A percentile compares a stretch with the other conserved stretches of the same genome.
Evolutionary conservation across 106 monocot genomes (phyloP).

Genomic region (Gastrodia elata): DNA sequence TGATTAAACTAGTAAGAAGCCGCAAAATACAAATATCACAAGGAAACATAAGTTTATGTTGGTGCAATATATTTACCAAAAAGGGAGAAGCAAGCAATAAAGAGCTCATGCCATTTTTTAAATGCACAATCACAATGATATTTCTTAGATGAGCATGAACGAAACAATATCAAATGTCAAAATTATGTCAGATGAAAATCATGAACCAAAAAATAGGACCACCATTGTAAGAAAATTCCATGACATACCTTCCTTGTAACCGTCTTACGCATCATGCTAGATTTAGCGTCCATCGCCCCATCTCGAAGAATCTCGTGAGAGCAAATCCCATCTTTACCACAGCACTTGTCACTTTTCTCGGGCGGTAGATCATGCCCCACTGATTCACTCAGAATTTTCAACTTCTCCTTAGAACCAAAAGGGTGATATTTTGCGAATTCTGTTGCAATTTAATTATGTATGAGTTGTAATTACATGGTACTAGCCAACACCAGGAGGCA

Average conservation of each 20-base stretch:
- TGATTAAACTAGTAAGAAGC: neutral
- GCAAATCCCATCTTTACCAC: conserved; percentile 83
- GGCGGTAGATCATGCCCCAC: conserved; percentile 14
- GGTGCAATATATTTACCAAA: neutral
- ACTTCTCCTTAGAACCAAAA: conserved; percentile 14
- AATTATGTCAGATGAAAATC: neutral
- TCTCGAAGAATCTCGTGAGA: conserved; percentile 81
- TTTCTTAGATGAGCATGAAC: neutral
- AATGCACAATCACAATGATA: neutral
- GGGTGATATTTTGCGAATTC: conserved; percentile 15
- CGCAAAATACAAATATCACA: neutral
- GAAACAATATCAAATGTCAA: neutral
- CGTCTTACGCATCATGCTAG: conserved; percentile 16
- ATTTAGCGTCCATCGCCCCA: conserved; percentile 26
- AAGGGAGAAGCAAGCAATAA: neutral
- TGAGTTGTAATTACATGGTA: neutral
- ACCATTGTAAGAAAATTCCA: neutral
- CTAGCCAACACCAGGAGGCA: neutral
- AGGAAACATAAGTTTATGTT: neutral
- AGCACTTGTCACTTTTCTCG: conserved; percentile 34
- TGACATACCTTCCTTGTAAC: conserved; percentile 51
- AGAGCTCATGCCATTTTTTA: neutral
- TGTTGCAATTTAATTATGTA: conserved; percentile 14
- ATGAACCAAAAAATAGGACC: neutral
- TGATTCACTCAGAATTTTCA: conserved; percentile 20